A percentile compares a stretch with the other conserved stretches of the same genome.
Conservation (phyloP, 257 asterid species). For the Verbena officinalis region DNA sequence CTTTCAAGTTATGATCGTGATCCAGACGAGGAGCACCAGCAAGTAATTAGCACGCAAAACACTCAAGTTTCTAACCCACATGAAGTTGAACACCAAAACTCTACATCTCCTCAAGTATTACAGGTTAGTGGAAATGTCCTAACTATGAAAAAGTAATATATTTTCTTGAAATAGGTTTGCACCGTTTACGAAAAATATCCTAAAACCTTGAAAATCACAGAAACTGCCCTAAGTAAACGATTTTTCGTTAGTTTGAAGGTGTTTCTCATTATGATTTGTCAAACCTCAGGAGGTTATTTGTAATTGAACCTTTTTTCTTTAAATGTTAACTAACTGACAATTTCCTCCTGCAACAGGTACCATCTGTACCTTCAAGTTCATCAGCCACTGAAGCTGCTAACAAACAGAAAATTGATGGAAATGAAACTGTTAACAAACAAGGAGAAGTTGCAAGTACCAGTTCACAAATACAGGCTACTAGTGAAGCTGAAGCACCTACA, state of each 20-base stretch:
- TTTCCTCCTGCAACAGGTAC: too few relatives aligned
- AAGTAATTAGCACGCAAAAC: constrained; percentile 7
- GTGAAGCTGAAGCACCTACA: constrained; percentile 29
- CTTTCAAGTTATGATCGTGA: constrained; percentile 44
- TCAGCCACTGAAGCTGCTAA: not conserved
- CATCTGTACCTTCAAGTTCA: too few relatives aligned
- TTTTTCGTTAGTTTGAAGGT: too few relatives aligned
- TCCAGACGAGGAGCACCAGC: constrained; percentile 36
- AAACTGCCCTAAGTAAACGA: too few relatives aligned
- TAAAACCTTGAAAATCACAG: too few relatives aligned
- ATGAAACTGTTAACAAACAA: constrained; percentile 15
- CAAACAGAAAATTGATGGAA: constrained; percentile 15
- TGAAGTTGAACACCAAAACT: constrained; percentile 6
- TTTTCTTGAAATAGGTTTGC: too few relatives aligned
- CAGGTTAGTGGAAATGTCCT: constrained; percentile 35
- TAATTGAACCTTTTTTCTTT: too few relatives aligned
- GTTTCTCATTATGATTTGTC: too few relatives aligned
- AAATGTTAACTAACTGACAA: too few relatives aligned
- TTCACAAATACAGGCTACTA: constrained; percentile 6
- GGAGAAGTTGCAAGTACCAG: constrained; percentile 15
- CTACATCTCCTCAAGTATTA: constrained; percentile 13
- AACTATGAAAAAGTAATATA: not conserved
- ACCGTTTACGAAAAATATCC: too few relatives aligned
- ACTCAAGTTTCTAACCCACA: constrained; percentile 20
- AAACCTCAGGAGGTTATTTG: too few relatives aligned